phyloP scores from a whole-genome alignment of 768 basidiomycete genomes.

The Mrakia hoshinonis region DNA sequence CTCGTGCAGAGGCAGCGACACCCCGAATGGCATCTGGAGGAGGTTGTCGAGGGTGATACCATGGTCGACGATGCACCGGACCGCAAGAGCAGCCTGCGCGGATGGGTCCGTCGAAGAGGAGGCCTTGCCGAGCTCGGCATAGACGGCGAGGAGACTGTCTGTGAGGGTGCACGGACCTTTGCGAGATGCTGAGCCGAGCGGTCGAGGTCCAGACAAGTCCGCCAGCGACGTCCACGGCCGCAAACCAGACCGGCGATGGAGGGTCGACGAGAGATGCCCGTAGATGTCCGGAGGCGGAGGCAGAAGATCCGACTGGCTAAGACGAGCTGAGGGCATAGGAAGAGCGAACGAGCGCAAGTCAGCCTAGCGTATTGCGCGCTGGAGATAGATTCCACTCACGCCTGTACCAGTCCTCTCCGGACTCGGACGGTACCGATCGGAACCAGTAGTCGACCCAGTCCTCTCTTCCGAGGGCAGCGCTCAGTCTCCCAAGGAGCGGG shows the following conservation, averaged over 20 bases:
- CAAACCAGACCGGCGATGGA: not conserved
- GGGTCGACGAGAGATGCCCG: conserved; percentile 12
- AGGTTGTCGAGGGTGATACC: conserved; percentile 34
- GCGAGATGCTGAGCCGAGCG: not conserved
- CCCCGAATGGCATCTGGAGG: conserved; percentile 33
- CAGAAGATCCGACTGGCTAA: not conserved
- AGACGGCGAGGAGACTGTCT: conserved; percentile 4
- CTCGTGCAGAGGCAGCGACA: conserved; percentile 63
- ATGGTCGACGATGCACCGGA: conserved; percentile 32
- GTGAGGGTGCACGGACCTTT: not conserved
- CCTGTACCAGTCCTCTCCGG: not conserved
- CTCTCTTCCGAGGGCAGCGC: conserved; percentile 50
- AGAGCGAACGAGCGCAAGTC: not conserved
- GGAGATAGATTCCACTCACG: not conserved
- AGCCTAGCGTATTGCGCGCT: too few species aligned
- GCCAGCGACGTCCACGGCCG: not conserved
- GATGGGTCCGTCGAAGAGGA: not conserved
- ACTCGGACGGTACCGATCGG: conserved; percentile 45
- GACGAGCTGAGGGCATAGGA: not conserved
- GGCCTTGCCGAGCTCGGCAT: not conserved
- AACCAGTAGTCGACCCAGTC: conserved; percentile 95
- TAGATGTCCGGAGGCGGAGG: conserved; percentile 22
- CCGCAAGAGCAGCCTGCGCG: conserved; percentile 3
- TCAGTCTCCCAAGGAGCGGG: conserved; percentile 47
- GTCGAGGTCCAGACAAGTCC: not conserved